These are phyloP conservation scores for Candida cerambycidarum DNA, from an alignment of 805 yeast genomes.

Conservation along the genomic window DNA sequence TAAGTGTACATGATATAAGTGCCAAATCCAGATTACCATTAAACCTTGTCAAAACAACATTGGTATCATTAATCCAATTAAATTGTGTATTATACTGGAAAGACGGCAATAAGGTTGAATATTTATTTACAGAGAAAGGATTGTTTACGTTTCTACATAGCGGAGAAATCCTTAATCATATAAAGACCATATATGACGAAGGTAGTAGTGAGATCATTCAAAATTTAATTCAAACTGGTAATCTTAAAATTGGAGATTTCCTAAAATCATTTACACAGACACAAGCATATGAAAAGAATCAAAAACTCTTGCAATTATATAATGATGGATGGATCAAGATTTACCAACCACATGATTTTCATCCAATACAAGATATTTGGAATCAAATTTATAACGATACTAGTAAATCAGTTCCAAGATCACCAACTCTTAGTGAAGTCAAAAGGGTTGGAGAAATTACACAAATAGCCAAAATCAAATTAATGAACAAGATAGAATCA, in stretches of 20 bases:
- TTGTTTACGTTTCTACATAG: constrained; percentile 64
- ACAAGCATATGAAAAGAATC: constrained; percentile 13
- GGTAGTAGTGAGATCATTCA: constrained; percentile 61
- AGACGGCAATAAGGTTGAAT: constrained; percentile 36
- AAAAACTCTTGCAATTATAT: constrained; percentile 24
- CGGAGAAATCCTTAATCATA: constrained; percentile 66
- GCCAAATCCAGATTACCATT: constrained; percentile 46
- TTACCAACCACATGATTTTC: constrained; percentile 30
- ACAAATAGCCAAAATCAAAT: constrained; percentile 45
- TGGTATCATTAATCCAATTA: constrained; percentile 78
- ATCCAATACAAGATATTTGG: constrained; percentile 42
- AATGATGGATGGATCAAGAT: constrained; percentile 38
- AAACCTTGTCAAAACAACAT: constrained; percentile 55
- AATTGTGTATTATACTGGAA: constrained; percentile 70
- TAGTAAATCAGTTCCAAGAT: constrained; percentile 35
- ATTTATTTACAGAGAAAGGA: constrained; percentile 65
- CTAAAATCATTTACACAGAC: constrained; percentile 24
- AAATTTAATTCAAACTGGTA: constrained; percentile 69
- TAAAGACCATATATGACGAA: constrained; percentile 46
- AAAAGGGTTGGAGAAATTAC: constrained; percentile 59
- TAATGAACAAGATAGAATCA: constrained; percentile 32
- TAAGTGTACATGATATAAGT: constrained; percentile 55
- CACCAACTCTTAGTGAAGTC: constrained; percentile 37
- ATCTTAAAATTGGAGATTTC: constrained; percentile 54
- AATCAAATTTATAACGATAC: constrained; percentile 34